These are phyloP conservation scores for Verticillium zaregamsianum DNA, from an alignment of 2,329 filamentous ascomycete species.

Conservation along the genomic window DNA sequence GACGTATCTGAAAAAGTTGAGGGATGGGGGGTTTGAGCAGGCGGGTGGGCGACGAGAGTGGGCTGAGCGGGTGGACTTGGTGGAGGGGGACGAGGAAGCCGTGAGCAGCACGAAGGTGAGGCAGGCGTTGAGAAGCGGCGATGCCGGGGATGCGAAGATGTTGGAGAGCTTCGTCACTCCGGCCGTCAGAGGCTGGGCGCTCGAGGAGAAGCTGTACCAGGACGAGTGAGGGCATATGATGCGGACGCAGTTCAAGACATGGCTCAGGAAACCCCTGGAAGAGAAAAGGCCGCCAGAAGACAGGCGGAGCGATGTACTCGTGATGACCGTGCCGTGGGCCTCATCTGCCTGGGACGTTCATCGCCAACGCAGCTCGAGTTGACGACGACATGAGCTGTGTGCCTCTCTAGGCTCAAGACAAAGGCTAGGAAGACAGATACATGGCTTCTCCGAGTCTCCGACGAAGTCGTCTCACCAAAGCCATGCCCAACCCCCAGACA, in stretches of 20 bases:
- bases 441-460: neutral
- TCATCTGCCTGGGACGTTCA: neutral
- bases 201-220: neutral
- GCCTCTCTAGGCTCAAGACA: too few species aligned
- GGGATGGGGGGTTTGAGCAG: conserved; percentile 38
- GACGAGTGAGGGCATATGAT: neutral
- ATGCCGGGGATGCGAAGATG: conserved; percentile 38
- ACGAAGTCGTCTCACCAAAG: neutral
- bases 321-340: too few species aligned
- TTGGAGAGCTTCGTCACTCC: conserved; percentile 52
- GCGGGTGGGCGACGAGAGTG: conserved; percentile 55
- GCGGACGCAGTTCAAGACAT: neutral
- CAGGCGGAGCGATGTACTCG: too few species aligned
- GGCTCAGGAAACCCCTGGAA: neutral
- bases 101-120: conserved; percentile 63
- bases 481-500: neutral
- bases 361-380: too few species aligned
- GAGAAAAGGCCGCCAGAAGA: neutral
- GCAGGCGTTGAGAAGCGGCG: conserved; percentile 43
- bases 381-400: too few species aligned
- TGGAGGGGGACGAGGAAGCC: conserved; percentile 34
- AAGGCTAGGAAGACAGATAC: neutral
- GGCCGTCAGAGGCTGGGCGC: conserved; percentile 52
- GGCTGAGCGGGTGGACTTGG: conserved; percentile 56
- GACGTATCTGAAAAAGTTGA: conserved; percentile 48